These are phyloP conservation scores for Kwoniella botswanensis DNA, from an alignment of 768 basidiomycete species.

Conservation along the genomic window DNA sequence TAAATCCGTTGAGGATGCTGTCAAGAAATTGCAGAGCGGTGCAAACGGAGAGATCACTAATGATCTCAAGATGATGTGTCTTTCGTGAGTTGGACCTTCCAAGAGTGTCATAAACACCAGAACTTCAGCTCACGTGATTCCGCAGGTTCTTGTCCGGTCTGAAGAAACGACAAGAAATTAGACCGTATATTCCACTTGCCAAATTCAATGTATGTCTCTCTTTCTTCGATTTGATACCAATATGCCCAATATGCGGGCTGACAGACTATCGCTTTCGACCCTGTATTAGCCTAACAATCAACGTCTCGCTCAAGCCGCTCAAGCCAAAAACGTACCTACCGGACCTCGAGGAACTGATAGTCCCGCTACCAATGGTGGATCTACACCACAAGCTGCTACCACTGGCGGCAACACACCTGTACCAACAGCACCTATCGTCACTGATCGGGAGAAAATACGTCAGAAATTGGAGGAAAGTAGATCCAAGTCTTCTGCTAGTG, in stretches of 20 bases:
- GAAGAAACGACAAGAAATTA: slow-evolving; percentile 35
- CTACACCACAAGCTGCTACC: slow-evolving; percentile 8
- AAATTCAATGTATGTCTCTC: slow-evolving; percentile 33
- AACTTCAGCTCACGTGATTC: background rate
- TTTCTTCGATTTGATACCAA: background rate
- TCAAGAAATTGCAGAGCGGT: slow-evolving; percentile 33
- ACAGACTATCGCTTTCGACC: background rate
- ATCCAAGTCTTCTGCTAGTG: background rate
- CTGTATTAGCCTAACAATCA: slow-evolving; percentile 11
- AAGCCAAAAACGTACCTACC: slow-evolving; percentile 15
- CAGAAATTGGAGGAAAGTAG: slow-evolving; percentile 35
- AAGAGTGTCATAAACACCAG: no score
- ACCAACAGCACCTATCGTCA: background rate
- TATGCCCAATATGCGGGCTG: no score
- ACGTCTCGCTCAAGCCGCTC: slow-evolving; percentile 12
- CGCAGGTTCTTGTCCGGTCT: slow-evolving; percentile 29
- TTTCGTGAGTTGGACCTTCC: slow-evolving; percentile 18
- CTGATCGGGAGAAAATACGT: slow-evolving; percentile 32
- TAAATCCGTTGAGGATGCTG: slow-evolving; percentile 36
- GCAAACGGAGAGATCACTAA: slow-evolving; percentile 23
- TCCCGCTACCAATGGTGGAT: slow-evolving; percentile 10
- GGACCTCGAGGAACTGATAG: slow-evolving; percentile 16
- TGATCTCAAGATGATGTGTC: slow-evolving; percentile 34
- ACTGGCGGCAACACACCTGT: slow-evolving; percentile 9
- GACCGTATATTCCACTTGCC: slow-evolving; percentile 35